phyloP scores from a whole-genome alignment of 164 flowering plant species.

The Liriodendron chinense region DNA sequence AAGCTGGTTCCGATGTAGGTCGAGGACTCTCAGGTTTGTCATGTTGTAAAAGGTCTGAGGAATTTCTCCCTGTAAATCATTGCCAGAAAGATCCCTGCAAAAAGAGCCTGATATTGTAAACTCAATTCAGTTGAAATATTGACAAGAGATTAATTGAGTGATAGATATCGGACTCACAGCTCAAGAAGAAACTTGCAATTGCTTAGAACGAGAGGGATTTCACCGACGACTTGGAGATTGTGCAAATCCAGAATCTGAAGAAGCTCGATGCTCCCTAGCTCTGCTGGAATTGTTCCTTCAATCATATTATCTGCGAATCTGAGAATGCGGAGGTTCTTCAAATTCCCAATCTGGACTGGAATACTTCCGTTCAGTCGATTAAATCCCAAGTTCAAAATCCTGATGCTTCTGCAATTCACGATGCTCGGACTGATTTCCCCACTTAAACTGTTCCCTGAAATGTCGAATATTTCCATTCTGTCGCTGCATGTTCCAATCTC shows the following conservation, averaged over 20 bases:
- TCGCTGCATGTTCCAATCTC: conserved; percentile 45
- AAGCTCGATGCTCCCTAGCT: conserved; percentile 59
- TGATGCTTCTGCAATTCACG: conserved; percentile 49
- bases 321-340: conserved; percentile 49
- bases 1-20: conserved; percentile 63
- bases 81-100: conserved; percentile 92
- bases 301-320: conserved; percentile 66
- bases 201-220: conserved; percentile 56
- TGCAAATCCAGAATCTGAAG: conserved; percentile 80
- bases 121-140: conserved; percentile 16
- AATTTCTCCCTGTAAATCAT: conserved; percentile 63
- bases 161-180: conserved; percentile 61
- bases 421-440: conserved; percentile 66
- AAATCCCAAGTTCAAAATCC: conserved; percentile 58
- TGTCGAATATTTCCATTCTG: conserved; percentile 53
- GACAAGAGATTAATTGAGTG: neutral
- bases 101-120: conserved; percentile 20
- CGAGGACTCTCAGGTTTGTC: conserved; percentile 64
- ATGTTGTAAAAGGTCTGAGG: conserved; percentile 67
- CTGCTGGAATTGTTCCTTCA: conserved; percentile 60
- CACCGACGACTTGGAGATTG: conserved; percentile 64
- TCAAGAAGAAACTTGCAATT: conserved; percentile 77
- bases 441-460: conserved; percentile 55
- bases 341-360: conserved; percentile 45
- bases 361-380: conserved; percentile 67